phyloP scores from a whole-genome alignment of 1,284 basidiomycete species.

The Acaromyces ingoldii region DNA sequence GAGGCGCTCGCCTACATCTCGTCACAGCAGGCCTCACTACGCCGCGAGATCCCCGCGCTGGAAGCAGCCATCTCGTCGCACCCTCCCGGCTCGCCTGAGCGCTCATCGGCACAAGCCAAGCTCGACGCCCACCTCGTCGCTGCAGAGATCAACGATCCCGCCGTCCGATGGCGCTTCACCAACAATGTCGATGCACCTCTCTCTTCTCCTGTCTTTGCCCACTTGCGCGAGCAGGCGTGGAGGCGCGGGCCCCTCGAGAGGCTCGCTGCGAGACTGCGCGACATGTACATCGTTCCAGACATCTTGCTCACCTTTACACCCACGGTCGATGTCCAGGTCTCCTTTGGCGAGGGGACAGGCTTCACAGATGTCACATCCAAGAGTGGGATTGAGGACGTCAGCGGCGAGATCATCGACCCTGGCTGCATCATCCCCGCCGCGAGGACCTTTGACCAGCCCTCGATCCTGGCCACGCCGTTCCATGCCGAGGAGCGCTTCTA shows the following conservation, averaged over 20 bases:
- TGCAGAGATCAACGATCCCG: slow-evolving; percentile 69
- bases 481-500: slow-evolving; percentile 76
- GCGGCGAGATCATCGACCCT: background rate
- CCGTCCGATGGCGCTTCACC: slow-evolving; percentile 68
- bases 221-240: slow-evolving; percentile 80
- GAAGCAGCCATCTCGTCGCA: slow-evolving; percentile 7
- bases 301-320: slow-evolving; percentile 70
- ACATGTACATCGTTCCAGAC: slow-evolving; percentile 87
- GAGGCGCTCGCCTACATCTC: slow-evolving; percentile 67
- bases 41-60: slow-evolving; percentile 55
- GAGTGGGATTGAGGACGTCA: slow-evolving; percentile 22
- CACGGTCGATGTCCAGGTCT: slow-evolving; percentile 66
- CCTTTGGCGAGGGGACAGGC: slow-evolving; percentile 52
- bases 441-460: slow-evolving; percentile 60
- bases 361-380: background rate
- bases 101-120: slow-evolving; percentile 8
- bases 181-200: slow-evolving; percentile 67
- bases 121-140: slow-evolving; percentile 59
- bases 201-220: slow-evolving; percentile 64
- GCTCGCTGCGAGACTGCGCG: slow-evolving; percentile 39
- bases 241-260: slow-evolving; percentile 65
- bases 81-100: background rate
- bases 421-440: background rate
- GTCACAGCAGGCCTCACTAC: slow-evolving; percentile 53
- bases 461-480: slow-evolving; percentile 68